Evolutionary conservation across 306 rosid species (phyloP), one percentile per base, ranked within the genome.

Genomic region (Argentina anserina): DNA sequence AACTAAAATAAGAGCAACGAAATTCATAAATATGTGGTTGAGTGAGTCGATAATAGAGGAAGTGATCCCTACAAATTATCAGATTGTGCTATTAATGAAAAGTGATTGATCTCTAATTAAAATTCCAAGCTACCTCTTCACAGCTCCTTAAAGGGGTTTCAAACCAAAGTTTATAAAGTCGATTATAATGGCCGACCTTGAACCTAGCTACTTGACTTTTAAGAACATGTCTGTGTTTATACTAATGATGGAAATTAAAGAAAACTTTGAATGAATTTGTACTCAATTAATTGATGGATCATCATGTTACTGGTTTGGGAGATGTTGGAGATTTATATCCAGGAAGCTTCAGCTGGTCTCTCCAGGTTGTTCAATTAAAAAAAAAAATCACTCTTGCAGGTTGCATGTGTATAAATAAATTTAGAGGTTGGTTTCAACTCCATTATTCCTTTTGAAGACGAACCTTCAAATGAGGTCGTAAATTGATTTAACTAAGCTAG

Each of bases 321-420:
- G 62, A 56, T 56, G 34, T 56, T 56, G 62, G 62, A 56, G 33
- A 56, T 26, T 56, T 56, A 56, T 12, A 56, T 23, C 61, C 33
- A 55, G 33, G 61, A 55, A 55, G 33, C 61, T 23, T 55, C 61
- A 3, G 6, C 25, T 55, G 31, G 31, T 47, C 55, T 47, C 55
- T 18, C 36, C 36, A 33, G 36, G 36, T 33, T 5, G 36, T n/a
- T n/a, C n/a, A n/a, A n/a, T n/a, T n/a, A n/a, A n/a, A n/a, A n/a
- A n/a, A n/a, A n/a, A n/a, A n/a, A n/a, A n/a, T n/a, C n/a, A n/a
- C n/a, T n/a, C n/a, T n/a, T n/a, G n/a, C n/a, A n/a, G n/a, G n/a
- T n/a, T n/a, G n/a, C n/a, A n/a, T n/a, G 50, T 43, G 46, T 41
- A 41, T 43, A 12, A 43, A 43, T 43, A 15, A 0, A 47, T 47